These are phyloP conservation scores for Floccularia luteovirens DNA, from an alignment of 768 basidiomycete genomes.

Conservation along the genomic window DNA sequence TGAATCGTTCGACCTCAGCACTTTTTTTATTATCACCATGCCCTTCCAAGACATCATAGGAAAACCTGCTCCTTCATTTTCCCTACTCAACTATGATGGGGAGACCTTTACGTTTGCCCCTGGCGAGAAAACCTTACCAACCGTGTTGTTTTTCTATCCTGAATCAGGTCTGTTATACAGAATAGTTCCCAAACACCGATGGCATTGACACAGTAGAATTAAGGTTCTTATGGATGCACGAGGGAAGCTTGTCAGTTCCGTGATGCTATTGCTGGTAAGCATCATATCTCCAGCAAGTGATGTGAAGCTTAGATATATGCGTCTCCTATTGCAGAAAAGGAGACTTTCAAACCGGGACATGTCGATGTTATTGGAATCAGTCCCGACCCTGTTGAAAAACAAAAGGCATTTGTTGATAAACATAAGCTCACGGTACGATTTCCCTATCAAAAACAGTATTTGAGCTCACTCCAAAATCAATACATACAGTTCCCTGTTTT, in stretches of 20 bases:
- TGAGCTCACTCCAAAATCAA: not conserved
- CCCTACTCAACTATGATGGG: conserved; percentile 59
- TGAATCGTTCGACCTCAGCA: too few relatives aligned
- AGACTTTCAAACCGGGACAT: conserved; percentile 55
- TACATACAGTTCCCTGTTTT: conserved; percentile 65
- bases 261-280: conserved; percentile 63
- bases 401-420: conserved; percentile 70
- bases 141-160: conserved; percentile 77
- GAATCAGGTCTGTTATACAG: conserved; percentile 41
- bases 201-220: not conserved
- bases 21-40: conserved; percentile 5
- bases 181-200: conserved; percentile 1
- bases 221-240: conserved; percentile 73
- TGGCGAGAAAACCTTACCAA: conserved; percentile 48
- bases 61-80: conserved; percentile 57
- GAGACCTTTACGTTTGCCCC: conserved; percentile 53
- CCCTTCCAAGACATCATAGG: conserved; percentile 31
- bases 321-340: conserved; percentile 35
- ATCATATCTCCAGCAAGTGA: conserved; percentile 1
- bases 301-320: conserved; percentile 1
- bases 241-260: conserved; percentile 79
- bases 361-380: conserved; percentile 71
- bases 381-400: conserved; percentile 62
- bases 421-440: conserved; percentile 51
- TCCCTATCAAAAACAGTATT: not conserved